Base-by-base conservation (phyloP, 805 yeast species). In the Kuraishia capsulata region DNA sequence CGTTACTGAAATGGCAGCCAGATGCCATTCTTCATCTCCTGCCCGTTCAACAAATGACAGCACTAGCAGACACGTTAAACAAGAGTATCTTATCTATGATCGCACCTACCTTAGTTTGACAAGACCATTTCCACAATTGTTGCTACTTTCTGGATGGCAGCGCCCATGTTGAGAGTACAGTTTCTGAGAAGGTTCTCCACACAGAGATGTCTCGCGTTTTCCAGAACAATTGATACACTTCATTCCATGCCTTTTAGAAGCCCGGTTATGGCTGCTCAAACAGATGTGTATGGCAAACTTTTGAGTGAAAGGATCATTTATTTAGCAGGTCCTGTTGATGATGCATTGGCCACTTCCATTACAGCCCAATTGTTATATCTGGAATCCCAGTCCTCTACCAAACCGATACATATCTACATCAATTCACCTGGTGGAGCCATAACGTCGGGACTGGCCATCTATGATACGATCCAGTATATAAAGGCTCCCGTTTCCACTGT, bases 401-500 rank as follows among this genome's bases (percentile, higher is more conserved):
- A 44, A 25, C 51, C 54, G 2, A 52, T 52, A 18, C 44, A 47
- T 37, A 38, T 52, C 2, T 51, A 52, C 35, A 51, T 52, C 38
- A 59, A 59, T 39, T 54, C 61, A 0, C 58, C 59, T 10, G 64
- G 64, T 1, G 64, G 64, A 1, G 46, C 49, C 17, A 56, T 58
- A 28, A 55, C 58, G 4, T 50, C 60, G 3, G 64, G 64, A 1
- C 41, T 58, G 29, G 57, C 61, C 3, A 54, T 58, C 25, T 56
- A 59, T 33, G 64, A 58, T 35, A 58, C 64, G 5, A 58, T 58
- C 49, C 62, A 58, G 39, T 58, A 53, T 35, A 51, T 57, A 30
- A 42, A 47, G 28, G 45, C 55, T 20, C 59, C 59, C 8, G 57
- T 58, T 4, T 52, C 57, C 5, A 58, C 63, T 2, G 57, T 58